These are phyloP conservation scores for Poteriospumella lacustris DNA, from an alignment of 108 stramenopile genomes.

Conservation along the genomic window DNA sequence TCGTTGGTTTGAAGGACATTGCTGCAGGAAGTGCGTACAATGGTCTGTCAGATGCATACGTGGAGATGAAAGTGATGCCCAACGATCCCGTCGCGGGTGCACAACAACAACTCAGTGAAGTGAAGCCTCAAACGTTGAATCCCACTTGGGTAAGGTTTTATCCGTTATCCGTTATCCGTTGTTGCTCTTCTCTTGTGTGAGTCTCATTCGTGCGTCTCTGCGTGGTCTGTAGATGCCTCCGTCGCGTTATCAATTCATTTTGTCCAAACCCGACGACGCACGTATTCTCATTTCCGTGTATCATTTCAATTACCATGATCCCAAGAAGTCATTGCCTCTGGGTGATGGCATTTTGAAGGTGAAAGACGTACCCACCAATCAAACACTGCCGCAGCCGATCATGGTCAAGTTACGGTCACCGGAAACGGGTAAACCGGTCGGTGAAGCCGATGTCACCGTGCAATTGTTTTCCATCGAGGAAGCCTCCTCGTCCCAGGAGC, in stretches of 20 bases:
- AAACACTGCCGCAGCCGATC: not conserved
- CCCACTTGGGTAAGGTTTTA: not conserved
- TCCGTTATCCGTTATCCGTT: not conserved
- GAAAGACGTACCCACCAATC: not conserved
- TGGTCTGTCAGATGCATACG: not conserved
- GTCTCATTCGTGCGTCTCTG: not conserved
- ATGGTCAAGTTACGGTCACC: not conserved
- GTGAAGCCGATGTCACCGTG: not conserved
- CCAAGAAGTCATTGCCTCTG: not conserved
- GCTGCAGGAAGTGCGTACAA: not conserved
- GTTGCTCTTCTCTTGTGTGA: not conserved
- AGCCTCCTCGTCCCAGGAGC: not conserved
- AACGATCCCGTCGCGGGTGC: not conserved
- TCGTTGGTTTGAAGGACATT: not conserved
- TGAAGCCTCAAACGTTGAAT: not conserved
- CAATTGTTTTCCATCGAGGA: not conserved
- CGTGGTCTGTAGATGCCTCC: not conserved
- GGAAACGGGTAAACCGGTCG: not conserved
- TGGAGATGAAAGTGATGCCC: not conserved
- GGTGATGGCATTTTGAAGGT: not conserved
- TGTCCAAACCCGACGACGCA: not conserved
- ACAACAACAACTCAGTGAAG: not conserved
- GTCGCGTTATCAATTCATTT: constrained; percentile 11
- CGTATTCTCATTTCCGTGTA: not conserved
- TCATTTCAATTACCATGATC: not conserved